Evolutionary conservation across 2,329 filamentous ascomycete species (phyloP).

Genomic region (Aspergillus uvarum): DNA sequence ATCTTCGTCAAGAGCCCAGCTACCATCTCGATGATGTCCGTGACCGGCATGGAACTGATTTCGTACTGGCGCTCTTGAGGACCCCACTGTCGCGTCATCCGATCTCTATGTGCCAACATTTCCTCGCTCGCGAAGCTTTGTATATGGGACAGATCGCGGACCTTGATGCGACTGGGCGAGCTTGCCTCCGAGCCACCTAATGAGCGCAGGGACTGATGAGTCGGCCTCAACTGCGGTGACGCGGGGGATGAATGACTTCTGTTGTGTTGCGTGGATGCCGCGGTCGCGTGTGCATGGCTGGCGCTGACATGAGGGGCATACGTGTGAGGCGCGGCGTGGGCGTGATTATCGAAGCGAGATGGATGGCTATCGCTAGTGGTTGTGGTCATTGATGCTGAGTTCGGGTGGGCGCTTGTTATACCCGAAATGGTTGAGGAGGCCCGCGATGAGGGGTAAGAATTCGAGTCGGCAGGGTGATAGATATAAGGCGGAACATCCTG

Average conservation of each 20-base stretch:
- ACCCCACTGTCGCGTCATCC: slow-evolving; percentile 43
- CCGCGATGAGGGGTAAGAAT: slow-evolving; percentile 26
- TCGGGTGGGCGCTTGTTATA: slow-evolving; percentile 19
- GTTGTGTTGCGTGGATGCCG: slow-evolving; percentile 28
- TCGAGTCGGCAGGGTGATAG: slow-evolving; percentile 28
- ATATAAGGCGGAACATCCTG: slow-evolving; percentile 40
- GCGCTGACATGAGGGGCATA: slow-evolving; percentile 23
- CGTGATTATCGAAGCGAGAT: slow-evolving; percentile 18
- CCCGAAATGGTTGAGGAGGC: slow-evolving; percentile 25
- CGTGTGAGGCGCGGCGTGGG: slow-evolving; percentile 17
- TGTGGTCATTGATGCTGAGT: slow-evolving; percentile 52
- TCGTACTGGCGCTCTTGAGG: slow-evolving; percentile 70
- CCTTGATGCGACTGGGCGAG: slow-evolving; percentile 66
- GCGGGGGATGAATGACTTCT: slow-evolving; percentile 42
- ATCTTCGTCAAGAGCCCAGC: slow-evolving; percentile 95
- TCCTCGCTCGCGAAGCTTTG: slow-evolving; percentile 83
- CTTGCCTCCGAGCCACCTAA: slow-evolving; percentile 43
- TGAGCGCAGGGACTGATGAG: slow-evolving; percentile 46
- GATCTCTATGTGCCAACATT: slow-evolving; percentile 55
- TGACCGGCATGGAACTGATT: slow-evolving; percentile 95
- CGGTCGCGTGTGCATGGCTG: slow-evolving; percentile 27
- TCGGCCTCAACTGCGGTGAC: slow-evolving; percentile 48
- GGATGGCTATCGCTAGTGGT: slow-evolving; percentile 36
- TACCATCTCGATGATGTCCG: slow-evolving; percentile 98
- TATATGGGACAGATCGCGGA: slow-evolving; percentile 88